Evolutionary conservation across 2,329 filamentous ascomycete species (phyloP).

Genomic region (Monosporascus sp.): DNA sequence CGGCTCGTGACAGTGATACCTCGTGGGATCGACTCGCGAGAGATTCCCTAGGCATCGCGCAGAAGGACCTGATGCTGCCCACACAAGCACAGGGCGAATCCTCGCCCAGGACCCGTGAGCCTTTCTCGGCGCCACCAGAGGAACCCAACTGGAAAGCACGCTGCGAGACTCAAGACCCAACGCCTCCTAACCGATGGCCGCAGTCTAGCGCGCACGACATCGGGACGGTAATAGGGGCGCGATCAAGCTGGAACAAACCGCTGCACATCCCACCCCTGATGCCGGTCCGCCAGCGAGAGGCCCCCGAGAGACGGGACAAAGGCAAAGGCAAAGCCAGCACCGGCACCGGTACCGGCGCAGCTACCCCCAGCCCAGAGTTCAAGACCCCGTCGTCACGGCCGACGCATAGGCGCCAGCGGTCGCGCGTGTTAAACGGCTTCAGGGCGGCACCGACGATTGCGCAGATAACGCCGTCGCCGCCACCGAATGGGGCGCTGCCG

Average conservation of each 20-base stretch:
- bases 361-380: slow-evolving; percentile 7
- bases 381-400: slow-evolving; percentile 10
- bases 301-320: slow-evolving; percentile 7
- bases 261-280: slow-evolving; percentile 9
- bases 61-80: slow-evolving; percentile 19
- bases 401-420: slow-evolving; percentile 9
- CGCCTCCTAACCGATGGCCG: slow-evolving; percentile 18
- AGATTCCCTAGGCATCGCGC: slow-evolving; percentile 23
- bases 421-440: slow-evolving; percentile 3
- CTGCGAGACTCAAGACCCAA: slow-evolving; percentile 10
- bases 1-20: slow-evolving; percentile 12
- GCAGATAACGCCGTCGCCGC: background rate
- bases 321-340: slow-evolving; percentile 6
- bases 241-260: slow-evolving; percentile 10
- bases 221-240: slow-evolving; percentile 9
- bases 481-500: background rate
- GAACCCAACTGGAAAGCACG: slow-evolving; percentile 18
- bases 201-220: slow-evolving; percentile 9
- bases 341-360: background rate
- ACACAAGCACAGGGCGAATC: slow-evolving; percentile 8
- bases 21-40: slow-evolving; percentile 20
- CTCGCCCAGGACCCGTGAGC: slow-evolving; percentile 1
- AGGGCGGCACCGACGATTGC: background rate
- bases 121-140: background rate
- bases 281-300: background rate